Conservation (phyloP, 768 basidiomycete genomes). For the Podaxis mareebaensis region DNA sequence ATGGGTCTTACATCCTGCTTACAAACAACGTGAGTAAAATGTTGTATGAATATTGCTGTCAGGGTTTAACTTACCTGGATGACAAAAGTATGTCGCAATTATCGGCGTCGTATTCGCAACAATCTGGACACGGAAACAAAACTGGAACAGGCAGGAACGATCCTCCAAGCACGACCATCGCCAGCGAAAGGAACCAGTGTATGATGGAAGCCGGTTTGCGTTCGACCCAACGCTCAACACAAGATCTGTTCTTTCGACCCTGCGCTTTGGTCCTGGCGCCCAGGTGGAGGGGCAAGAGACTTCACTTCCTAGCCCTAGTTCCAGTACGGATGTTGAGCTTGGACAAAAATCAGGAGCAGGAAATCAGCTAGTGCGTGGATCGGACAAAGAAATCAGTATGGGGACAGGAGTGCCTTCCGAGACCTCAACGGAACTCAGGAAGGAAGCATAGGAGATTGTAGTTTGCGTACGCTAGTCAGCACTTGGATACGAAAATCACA, state of each 20-base stretch:
- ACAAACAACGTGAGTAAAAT: constrained; percentile 24
- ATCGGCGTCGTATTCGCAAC: constrained; percentile 39
- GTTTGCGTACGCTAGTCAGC: not conserved
- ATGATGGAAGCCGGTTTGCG: not conserved
- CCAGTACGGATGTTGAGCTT: not conserved
- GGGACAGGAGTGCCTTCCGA: not conserved
- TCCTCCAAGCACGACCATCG: not conserved
- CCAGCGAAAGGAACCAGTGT: not conserved
- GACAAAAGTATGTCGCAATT: constrained; percentile 28
- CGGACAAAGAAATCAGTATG: not conserved
- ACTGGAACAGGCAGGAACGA: constrained; percentile 18
- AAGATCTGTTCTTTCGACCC: not conserved
- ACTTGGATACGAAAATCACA: not conserved
- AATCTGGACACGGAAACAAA: constrained; percentile 29
- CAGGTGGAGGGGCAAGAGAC: not conserved
- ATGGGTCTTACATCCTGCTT: constrained; percentile 22
- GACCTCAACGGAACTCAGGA: not conserved
- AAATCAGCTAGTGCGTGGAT: not conserved
- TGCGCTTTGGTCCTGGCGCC: not conserved
- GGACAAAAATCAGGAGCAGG: not conserved
- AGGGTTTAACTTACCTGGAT: not conserved
- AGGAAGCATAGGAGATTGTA: not conserved
- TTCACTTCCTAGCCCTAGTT: no score
- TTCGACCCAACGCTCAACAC: not conserved
- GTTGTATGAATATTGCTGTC: not conserved